phyloP scores from a whole-genome alignment of 2,329 filamentous ascomycete genomes.

The Clarireedia paspali region DNA sequence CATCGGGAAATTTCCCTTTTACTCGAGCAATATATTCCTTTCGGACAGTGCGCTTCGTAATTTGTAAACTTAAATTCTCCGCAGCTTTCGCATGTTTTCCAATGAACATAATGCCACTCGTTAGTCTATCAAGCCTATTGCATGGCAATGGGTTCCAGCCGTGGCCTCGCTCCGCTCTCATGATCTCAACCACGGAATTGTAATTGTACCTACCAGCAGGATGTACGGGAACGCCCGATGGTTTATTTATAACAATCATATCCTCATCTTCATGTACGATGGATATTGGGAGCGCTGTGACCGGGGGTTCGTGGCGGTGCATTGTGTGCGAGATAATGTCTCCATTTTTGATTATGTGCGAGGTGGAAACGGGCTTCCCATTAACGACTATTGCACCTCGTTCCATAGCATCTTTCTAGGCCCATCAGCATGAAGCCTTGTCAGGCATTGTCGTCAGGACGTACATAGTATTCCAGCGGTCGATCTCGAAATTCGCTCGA shows the following conservation, averaged over 20 bases:
- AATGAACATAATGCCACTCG: slow-evolving; percentile 97
- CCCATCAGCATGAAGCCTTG: slow-evolving; percentile 19
- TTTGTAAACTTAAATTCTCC: slow-evolving; percentile 66
- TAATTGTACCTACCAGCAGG: slow-evolving; percentile 92
- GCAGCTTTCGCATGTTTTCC: slow-evolving; percentile 79
- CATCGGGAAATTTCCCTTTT: slow-evolving; percentile 83
- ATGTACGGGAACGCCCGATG: slow-evolving; percentile 89
- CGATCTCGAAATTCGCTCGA: slow-evolving; percentile 86
- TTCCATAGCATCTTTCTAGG: slow-evolving; percentile 66
- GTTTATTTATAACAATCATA: slow-evolving; percentile 96
- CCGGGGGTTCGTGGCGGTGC: slow-evolving; percentile 92
- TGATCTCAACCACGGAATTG: slow-evolving; percentile 90
- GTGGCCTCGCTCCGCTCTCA: slow-evolving; percentile 64
- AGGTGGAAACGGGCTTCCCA: slow-evolving; percentile 57
- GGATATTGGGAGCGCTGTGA: slow-evolving; percentile 70
- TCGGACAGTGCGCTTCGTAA: slow-evolving; percentile 72
- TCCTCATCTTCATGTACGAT: slow-evolving; percentile 88
- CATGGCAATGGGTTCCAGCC: slow-evolving; percentile 60
- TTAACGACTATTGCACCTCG: slow-evolving; percentile 74
- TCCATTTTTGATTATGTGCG: slow-evolving; percentile 75
- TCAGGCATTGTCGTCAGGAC: slow-evolving; percentile 21
- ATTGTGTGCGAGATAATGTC: slow-evolving; percentile 88
- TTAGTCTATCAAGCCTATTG: slow-evolving; percentile 88
- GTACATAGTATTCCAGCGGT: slow-evolving; percentile 75
- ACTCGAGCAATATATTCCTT: slow-evolving; percentile 96